Conservation (phyloP, 2,329 filamentous ascomycete genomes). For the Bipolaris victoriae region DNA sequence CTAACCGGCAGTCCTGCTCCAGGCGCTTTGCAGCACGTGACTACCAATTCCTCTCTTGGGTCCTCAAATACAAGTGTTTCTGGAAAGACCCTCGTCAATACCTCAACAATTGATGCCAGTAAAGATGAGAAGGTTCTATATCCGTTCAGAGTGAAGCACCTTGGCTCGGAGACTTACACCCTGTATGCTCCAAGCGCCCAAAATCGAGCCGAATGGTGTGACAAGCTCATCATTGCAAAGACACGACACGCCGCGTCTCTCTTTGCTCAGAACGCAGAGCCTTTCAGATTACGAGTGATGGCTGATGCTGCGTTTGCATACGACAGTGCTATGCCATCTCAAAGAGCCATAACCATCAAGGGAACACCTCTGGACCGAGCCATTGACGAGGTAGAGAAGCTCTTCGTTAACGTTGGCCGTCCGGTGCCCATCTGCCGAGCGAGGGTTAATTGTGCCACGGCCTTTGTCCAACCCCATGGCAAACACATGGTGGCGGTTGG, state of each 20-base stretch:
- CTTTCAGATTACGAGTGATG: slow-evolving; percentile 88
- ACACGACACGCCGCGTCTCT: slow-evolving; percentile 88
- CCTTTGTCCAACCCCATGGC: slow-evolving; percentile 80
- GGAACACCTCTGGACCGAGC: slow-evolving; percentile 91
- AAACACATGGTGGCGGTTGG: slow-evolving; percentile 91
- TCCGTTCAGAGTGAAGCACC: slow-evolving; percentile 93
- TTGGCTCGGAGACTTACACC: slow-evolving; percentile 91
- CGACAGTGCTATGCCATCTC: slow-evolving; percentile 62
- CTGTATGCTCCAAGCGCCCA: slow-evolving; percentile 80
- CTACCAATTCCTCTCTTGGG: slow-evolving; percentile 67
- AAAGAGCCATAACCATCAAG: slow-evolving; percentile 76
- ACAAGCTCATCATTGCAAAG: slow-evolving; percentile 93
- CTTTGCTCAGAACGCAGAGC: slow-evolving; percentile 91
- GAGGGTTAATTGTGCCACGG: slow-evolving; percentile 89
- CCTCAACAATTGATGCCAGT: slow-evolving; percentile 57
- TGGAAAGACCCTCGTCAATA: slow-evolving; percentile 55
- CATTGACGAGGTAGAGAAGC: slow-evolving; percentile 83
- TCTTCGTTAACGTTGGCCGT: slow-evolving; percentile 68
- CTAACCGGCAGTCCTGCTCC: slow-evolving; percentile 51
- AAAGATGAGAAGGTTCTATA: slow-evolving; percentile 82
- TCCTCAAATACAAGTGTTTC: slow-evolving; percentile 59
- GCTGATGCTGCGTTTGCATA: slow-evolving; percentile 91
- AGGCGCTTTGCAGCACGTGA: slow-evolving; percentile 68
- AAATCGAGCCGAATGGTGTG: slow-evolving; percentile 85
- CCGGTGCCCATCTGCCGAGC: slow-evolving; percentile 82